Evolutionary conservation across 441 rosid genomes (phyloP), one percentile per base, ranked within the genome.

Genomic region (Eruca vesicaria): DNA sequence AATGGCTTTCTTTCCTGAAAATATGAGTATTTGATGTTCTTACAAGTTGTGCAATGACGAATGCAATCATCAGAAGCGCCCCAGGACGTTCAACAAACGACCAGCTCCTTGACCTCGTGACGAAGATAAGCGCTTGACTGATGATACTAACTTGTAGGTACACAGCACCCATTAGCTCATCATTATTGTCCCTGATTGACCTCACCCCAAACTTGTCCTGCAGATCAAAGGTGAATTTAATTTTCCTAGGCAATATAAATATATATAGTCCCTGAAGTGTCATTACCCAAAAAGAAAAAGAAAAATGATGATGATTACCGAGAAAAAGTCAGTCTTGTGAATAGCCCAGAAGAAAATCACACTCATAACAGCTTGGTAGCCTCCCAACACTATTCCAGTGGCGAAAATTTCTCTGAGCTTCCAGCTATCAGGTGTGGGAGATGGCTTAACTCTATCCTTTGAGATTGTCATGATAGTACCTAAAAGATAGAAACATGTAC

Each of bases 101-200:
- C 98, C 98, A 94, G 85, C 98, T 89, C 62, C 97, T 93, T 6
- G 98, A 94, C 45, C 98, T 82, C 15, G 97, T 92, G 67, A 92
- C 98, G 26, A 94, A 92, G 76, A 94, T 94, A 48, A 92, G 82
- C 36, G 98, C 93, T 82, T 94, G 97, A 79, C 98, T 94, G 74
- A 94, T 94, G 63, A 94, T 94, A 83, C 98, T 94, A 70, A 94
- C 97, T 94, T 94, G 98, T 59, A 94, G 88, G 72, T 94, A 94
- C 29, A 94, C 79, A 58, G 98, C 98, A 50, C 86, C 89, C 97
- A 89, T 94, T 85, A 87, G 81, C 75, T 94, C 94, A 7, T 80
- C 3, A 0, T 81, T 74, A 0, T 26, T 82, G n/a, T 74, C 14
- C 63, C 79, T 85, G 0, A 94, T 26, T 15, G 85, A 69, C 78